Percentiles rank a stretch among this genome's conserved stretches.
Conservation (phyloP, 2,329 filamentous ascomycete genomes). For the Daldinia eschscholtzii region DNA sequence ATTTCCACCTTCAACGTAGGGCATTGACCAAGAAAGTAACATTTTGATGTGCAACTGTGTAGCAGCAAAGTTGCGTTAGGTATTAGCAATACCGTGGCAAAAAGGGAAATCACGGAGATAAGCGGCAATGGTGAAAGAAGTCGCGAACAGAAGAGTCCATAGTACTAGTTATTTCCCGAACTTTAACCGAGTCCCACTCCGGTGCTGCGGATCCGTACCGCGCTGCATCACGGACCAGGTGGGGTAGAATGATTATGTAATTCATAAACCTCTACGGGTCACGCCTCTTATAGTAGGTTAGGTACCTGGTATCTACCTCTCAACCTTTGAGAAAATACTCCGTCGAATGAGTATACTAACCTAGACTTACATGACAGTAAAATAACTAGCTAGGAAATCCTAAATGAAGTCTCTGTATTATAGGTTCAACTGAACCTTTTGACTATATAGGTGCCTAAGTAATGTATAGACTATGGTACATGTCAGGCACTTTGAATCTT, state of each 20-base stretch:
- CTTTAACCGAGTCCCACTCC: background rate
- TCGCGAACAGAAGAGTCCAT: background rate
- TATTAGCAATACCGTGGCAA: constrained; percentile 18
- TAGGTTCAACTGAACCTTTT: background rate
- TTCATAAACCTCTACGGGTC: no score
- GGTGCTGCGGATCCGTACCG: background rate
- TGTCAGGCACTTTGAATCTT: background rate
- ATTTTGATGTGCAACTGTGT: constrained; percentile 27
- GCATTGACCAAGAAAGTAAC: constrained; percentile 11
- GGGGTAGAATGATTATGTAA: no score
- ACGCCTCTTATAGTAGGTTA: no score
- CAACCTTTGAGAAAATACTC: no score
- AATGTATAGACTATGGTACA: background rate
- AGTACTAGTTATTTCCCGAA: background rate
- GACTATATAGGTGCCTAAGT: background rate
- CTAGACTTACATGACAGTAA: background rate
- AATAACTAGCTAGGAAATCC: background rate
- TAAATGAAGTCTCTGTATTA: background rate
- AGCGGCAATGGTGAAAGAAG: constrained; percentile 9
- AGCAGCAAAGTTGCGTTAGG: constrained; percentile 3
- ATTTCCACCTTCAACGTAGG: constrained; percentile 37
- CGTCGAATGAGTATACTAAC: no score
- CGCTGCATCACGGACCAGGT: background rate
- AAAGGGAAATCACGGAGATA: constrained; percentile 41
- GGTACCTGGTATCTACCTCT: no score